Percentiles rank a stretch among this genome's conserved stretches.
Evolutionary conservation across 139 green algal genomes (phyloP).

Genomic region (Nannochloris sp.): DNA sequence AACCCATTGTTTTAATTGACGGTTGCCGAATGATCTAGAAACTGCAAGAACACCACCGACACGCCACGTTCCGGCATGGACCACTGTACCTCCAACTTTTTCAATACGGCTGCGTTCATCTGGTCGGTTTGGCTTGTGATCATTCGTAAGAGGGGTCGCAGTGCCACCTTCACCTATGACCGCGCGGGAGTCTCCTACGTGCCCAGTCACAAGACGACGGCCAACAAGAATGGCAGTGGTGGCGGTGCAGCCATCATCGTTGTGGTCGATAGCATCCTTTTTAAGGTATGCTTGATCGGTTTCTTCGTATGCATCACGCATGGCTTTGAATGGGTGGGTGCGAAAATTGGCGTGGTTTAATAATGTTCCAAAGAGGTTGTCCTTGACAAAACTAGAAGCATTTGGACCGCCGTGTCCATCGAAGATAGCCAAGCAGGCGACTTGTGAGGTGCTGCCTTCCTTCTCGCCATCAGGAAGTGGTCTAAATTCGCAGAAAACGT

Average conservation of each 20-base stretch:
- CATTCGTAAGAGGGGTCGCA: constrained; percentile 58
- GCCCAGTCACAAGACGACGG: constrained; percentile 68
- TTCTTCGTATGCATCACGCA: constrained; percentile 59
- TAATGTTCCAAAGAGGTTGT: constrained; percentile 81
- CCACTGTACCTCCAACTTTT: constrained; percentile 77
- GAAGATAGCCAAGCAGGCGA: constrained; percentile 90
- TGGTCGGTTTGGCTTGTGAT: constrained; percentile 93
- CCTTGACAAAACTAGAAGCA: constrained; percentile 76
- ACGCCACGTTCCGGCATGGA: constrained; percentile 91
- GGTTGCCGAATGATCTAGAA: constrained; percentile 89
- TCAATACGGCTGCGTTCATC: constrained; percentile 91
- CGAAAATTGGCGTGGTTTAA: constrained; percentile 62
- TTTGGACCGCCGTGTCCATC: constrained; percentile 86
- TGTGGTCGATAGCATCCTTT: constrained; percentile 38
- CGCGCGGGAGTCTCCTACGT: constrained; percentile 86
- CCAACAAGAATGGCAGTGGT: constrained; percentile 70
- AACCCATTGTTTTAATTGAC: constrained; percentile 83
- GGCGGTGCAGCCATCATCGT: constrained; percentile 83
- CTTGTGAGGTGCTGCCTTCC: neutral
- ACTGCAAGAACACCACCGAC: constrained; percentile 94
- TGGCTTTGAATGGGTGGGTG: constrained; percentile 41
- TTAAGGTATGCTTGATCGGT: constrained; percentile 78
- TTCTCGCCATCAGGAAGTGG: constrained; percentile 17
- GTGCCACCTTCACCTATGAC: constrained; percentile 67
- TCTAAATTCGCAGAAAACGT: constrained; percentile 11